A percentile compares a stretch with the other conserved stretches of the same genome.
Evolutionary conservation across 2,329 filamentous ascomycete species (phyloP).

Genomic region (Tolypocladium inflatum): DNA sequence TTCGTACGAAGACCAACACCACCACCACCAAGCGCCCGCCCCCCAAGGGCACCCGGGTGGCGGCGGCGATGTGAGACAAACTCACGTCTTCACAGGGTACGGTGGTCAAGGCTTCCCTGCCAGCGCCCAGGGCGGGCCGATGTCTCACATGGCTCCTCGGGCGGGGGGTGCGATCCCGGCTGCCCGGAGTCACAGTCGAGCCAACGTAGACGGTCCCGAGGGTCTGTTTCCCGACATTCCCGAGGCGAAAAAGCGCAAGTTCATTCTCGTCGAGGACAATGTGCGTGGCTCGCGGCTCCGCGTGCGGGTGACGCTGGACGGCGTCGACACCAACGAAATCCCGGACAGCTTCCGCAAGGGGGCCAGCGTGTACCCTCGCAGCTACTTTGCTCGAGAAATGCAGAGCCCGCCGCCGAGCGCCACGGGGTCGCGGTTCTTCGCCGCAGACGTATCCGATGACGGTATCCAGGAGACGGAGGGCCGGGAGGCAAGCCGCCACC

Average conservation of each 20-base stretch:
- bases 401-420: conserved; percentile 72
- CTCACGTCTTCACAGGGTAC: conserved; percentile 67
- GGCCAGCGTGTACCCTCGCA: conserved; percentile 82
- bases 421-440: conserved; percentile 65
- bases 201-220: conserved; percentile 50
- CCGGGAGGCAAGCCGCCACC: conserved; percentile 26
- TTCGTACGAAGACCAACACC: conserved; percentile 55
- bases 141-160: conserved; percentile 49
- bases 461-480: conserved; percentile 42
- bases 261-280: conserved; percentile 88
- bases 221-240: conserved; percentile 82
- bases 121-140: conserved; percentile 40
- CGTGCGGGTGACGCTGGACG: conserved; percentile 86
- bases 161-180: conserved; percentile 24
- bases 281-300: conserved; percentile 73
- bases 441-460: conserved; percentile 52
- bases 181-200: conserved; percentile 23
- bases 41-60: conserved; percentile 39
- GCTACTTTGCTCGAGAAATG: conserved; percentile 91
- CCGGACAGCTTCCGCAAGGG: conserved; percentile 88
- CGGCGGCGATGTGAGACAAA: conserved; percentile 57
- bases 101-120: conserved; percentile 49
- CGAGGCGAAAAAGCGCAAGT: conserved; percentile 87
- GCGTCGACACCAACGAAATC: conserved; percentile 90
- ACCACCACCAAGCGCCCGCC: conserved; percentile 53